Percentiles rank a stretch among this genome's conserved stretches.
phyloP scores from a whole-genome alignment of 345 rosid genomes.

The Corymbia maculata region DNA sequence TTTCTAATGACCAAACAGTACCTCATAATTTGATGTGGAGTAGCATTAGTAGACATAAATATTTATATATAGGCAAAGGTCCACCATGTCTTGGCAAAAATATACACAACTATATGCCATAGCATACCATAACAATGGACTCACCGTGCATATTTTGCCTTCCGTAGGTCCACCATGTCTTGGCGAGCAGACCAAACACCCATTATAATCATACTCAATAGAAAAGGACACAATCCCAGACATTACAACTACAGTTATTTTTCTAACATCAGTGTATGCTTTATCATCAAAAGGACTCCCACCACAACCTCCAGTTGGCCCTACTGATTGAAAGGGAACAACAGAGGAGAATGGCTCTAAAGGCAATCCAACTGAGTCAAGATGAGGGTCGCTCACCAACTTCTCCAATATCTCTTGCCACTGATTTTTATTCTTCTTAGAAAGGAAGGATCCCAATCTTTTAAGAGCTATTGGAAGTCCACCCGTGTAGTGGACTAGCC shows the following conservation, averaged over 20 bases:
- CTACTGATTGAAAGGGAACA: not conserved
- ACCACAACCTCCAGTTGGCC: fast-evolving
- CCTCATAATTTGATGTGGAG: not conserved
- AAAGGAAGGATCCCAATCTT: not conserved
- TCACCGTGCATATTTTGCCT: not conserved
- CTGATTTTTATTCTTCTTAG: not conserved
- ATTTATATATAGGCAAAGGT: not conserved
- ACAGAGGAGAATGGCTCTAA: not conserved
- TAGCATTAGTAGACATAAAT: not conserved
- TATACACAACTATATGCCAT: not conserved
- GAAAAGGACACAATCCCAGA: not conserved
- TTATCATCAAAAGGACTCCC: not conserved
- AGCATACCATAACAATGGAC: not conserved
- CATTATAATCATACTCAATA: not conserved
- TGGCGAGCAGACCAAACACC: not conserved
- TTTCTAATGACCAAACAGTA: not conserved
- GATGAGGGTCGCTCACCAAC: not conserved
- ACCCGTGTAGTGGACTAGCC: not conserved
- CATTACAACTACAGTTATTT: not conserved
- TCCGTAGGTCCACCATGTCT: not conserved
- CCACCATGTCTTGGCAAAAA: not conserved
- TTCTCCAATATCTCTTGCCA: not conserved
- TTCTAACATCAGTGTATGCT: not conserved
- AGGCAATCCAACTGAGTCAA: not conserved
- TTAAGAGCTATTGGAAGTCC: not conserved